Evolutionary conservation across 805 yeast species (phyloP).

Genomic region (Monosporozyma unispora): DNA sequence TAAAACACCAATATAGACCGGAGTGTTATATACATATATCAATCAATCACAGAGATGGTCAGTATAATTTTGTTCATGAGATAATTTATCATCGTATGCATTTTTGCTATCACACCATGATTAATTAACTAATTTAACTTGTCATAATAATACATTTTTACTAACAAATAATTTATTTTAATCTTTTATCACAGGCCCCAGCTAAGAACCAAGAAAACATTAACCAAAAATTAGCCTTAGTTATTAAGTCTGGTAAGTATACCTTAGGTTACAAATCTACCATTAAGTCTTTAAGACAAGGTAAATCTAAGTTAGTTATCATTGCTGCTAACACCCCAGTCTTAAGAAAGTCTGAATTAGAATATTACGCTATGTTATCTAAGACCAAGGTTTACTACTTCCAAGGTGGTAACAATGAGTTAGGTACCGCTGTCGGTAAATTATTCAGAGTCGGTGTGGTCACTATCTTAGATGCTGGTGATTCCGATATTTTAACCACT

Average conservation of each 20-base stretch:
- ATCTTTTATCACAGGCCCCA: slow-evolving; percentile 71
- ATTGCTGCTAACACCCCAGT: slow-evolving; percentile 99
- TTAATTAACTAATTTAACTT: background rate
- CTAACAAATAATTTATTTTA: slow-evolving; percentile 8
- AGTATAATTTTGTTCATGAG: slow-evolving; percentile 38
- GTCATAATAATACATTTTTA: background rate
- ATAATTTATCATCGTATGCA: slow-evolving; percentile 1
- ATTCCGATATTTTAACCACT: slow-evolving; percentile 92
- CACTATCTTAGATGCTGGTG: slow-evolving; percentile 97
- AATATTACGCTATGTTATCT: slow-evolving; percentile 99
- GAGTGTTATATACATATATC: slow-evolving; percentile 54
- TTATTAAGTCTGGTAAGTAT: slow-evolving; percentile 98
- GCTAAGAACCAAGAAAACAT: slow-evolving; percentile 81
- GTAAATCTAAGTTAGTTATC: slow-evolving; percentile 96
- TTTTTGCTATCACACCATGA: background rate
- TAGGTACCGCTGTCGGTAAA: slow-evolving; percentile 99
- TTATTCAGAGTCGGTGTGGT: slow-evolving; percentile 99
- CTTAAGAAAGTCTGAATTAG: slow-evolving; percentile 98
- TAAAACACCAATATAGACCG: slow-evolving; percentile 51
- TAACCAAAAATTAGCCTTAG: slow-evolving; percentile 96
- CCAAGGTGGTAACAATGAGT: slow-evolving; percentile 99
- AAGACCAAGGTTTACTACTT: slow-evolving; percentile 95
- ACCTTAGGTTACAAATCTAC: slow-evolving; percentile 99
- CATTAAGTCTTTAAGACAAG: slow-evolving; percentile 96
- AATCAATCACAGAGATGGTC: slow-evolving; percentile 89